Evolutionary conservation across 495 filamentous ascomycete species (phyloP).

Genomic region (Hypoxylon cercidicola): DNA sequence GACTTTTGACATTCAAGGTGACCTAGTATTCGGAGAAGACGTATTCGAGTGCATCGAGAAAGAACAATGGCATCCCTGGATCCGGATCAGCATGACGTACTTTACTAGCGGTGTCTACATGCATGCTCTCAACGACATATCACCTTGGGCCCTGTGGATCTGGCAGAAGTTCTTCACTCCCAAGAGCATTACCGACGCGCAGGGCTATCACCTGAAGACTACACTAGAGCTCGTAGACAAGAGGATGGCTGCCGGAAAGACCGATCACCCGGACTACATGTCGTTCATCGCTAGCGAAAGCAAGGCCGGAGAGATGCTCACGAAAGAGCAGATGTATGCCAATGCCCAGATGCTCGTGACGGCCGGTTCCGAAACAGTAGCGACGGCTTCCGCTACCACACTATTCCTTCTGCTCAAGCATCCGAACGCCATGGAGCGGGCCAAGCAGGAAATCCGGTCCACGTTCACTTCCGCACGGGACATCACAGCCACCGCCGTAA

Average conservation of each 20-base stretch:
- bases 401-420: slow-evolving; percentile 51
- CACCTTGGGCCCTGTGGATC: slow-evolving; percentile 33
- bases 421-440: slow-evolving; percentile 49
- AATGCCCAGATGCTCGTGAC: slow-evolving; percentile 47
- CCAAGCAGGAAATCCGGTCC: slow-evolving; percentile 60
- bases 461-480: slow-evolving; percentile 56
- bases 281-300: slow-evolving; percentile 46
- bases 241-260: slow-evolving; percentile 34
- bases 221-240: slow-evolving; percentile 36
- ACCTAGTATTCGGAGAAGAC: slow-evolving; percentile 65
- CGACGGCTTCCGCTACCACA: slow-evolving; percentile 59
- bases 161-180: slow-evolving; percentile 27
- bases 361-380: slow-evolving; percentile 63
- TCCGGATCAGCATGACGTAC: slow-evolving; percentile 40
- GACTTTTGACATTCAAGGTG: slow-evolving; percentile 71
- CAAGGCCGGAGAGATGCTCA: slow-evolving; percentile 28
- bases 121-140: slow-evolving; percentile 37
- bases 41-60: slow-evolving; percentile 61
- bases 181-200: slow-evolving; percentile 17
- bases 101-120: slow-evolving; percentile 32
- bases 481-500: slow-evolving; percentile 59
- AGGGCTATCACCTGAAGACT: slow-evolving; percentile 20
- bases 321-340: slow-evolving; percentile 47
- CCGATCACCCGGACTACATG: slow-evolving; percentile 49
- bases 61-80: slow-evolving; percentile 49